A percentile compares a stretch with the other conserved stretches of the same genome.
phyloP scores from a whole-genome alignment of 768 basidiomycete genomes.

The Ramaria rubella region DNA sequence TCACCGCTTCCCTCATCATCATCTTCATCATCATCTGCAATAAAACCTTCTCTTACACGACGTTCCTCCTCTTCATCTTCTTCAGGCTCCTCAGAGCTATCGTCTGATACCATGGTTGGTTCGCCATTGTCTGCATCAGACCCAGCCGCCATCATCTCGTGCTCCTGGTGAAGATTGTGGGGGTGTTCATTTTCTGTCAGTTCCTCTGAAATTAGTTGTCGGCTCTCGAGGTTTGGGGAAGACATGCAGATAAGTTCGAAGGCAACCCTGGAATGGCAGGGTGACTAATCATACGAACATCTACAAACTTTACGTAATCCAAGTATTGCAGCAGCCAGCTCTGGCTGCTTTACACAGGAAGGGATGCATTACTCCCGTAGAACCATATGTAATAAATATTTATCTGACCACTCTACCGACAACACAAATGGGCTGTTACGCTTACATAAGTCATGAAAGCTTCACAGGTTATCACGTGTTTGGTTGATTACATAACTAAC shows the following conservation, averaged over 20 bases:
- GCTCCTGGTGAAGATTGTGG: slow-evolving; percentile 18
- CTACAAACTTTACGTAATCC: not conserved
- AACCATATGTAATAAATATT: too few species aligned
- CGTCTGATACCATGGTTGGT: slow-evolving; percentile 55
- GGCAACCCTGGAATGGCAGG: not conserved
- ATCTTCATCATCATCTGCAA: slow-evolving; percentile 87
- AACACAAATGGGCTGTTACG: too few species aligned
- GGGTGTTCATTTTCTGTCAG: too few species aligned
- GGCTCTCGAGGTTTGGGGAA: not conserved
- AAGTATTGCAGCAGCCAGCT: too few species aligned
- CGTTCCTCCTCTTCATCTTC: slow-evolving; percentile 87
- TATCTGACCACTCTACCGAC: too few species aligned
- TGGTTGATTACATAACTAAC: too few species aligned
- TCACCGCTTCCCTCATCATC: slow-evolving; percentile 62
- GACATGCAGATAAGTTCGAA: too few species aligned
- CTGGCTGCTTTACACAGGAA: too few species aligned
- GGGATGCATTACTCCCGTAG: too few species aligned
- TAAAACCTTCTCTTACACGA: slow-evolving; percentile 80
- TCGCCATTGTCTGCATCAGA: slow-evolving; percentile 47
- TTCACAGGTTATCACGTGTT: too few species aligned
- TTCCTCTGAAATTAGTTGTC: not conserved
- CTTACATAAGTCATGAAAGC: too few species aligned
- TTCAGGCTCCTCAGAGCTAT: slow-evolving; percentile 85
- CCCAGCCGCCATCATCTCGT: slow-evolving; percentile 47
- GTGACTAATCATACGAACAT: too few species aligned